A percentile compares a stretch with the other conserved stretches of the same genome.
Conservation (phyloP, 768 basidiomycete genomes). For the Mycena pura region DNA sequence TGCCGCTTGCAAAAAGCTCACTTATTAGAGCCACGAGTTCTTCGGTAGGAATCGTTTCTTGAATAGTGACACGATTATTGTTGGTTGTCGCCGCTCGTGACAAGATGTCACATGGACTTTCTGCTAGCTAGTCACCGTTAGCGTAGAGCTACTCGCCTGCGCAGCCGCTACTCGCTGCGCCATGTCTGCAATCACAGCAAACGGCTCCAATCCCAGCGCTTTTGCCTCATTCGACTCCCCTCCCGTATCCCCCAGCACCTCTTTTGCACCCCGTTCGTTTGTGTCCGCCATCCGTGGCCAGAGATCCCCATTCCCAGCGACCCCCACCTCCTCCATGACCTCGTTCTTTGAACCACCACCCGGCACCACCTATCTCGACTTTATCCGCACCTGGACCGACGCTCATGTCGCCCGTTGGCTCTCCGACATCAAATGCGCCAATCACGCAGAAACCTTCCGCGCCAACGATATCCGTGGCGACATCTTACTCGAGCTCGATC, state of each 20-base stretch:
- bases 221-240: conserved; percentile 42
- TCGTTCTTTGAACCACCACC: conserved; percentile 61
- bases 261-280: conserved; percentile 50
- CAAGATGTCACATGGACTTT: no score
- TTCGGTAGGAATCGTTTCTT: no score
- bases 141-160: no score
- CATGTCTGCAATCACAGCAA: conserved; percentile 43
- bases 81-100: no score
- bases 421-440: conserved; percentile 72
- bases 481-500: conserved; percentile 91
- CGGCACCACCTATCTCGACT: conserved; percentile 65
- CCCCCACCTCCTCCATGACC: conserved; percentile 41
- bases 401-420: conserved; percentile 80
- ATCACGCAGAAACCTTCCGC: conserved; percentile 73
- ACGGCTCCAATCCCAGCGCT: conserved; percentile 37
- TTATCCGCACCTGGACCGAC: conserved; percentile 76
- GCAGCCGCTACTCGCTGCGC: no score
- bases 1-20: no score
- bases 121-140: no score
- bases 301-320: conserved; percentile 48
- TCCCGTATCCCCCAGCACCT: conserved; percentile 50
- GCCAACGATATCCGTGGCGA: conserved; percentile 92
- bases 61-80: no score
- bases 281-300: conserved; percentile 48
- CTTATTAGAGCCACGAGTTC: no score